Percentiles rank a stretch among this genome's conserved stretches.
Evolutionary conservation across 306 rosid species (phyloP).

Genomic region (Abrus pulchellus): DNA sequence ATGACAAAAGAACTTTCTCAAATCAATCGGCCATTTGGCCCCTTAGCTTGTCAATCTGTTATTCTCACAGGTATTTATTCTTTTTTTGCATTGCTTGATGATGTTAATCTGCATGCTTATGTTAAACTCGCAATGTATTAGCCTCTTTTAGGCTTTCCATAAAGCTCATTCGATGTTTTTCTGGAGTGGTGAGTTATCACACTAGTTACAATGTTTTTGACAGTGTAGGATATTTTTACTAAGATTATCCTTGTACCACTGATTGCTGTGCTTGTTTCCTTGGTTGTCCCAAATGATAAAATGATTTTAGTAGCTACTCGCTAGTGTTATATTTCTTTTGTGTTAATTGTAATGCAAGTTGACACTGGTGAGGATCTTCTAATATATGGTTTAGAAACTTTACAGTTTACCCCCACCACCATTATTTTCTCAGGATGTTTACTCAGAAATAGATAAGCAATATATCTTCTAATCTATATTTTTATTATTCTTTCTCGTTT

Average conservation of each 20-base stretch:
- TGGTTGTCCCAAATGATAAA: conserved; percentile 26
- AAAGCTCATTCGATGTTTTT: conserved; percentile 3
- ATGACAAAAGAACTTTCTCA: no score
- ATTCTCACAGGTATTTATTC: conserved; percentile 19
- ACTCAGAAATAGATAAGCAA: conserved; percentile 3
- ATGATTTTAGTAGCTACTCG: neutral
- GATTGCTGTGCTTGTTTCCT: conserved; percentile 17
- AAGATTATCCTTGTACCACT: conserved; percentile 7
- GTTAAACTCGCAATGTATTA: conserved; percentile 8
- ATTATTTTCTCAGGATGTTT: conserved; percentile 33
- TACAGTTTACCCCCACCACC: neutral
- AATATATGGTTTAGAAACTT: neutral
- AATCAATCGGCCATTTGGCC: no score
- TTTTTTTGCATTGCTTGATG: conserved; percentile 24
- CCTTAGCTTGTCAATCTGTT: neutral
- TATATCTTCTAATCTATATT: neutral
- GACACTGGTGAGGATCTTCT: conserved; percentile 13
- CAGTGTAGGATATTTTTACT: conserved; percentile 7
- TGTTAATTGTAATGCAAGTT: conserved; percentile 13
- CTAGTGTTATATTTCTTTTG: conserved; percentile 26
- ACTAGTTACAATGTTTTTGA: conserved; percentile 7
- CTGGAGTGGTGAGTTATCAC: conserved; percentile 32
- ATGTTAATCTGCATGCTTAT: neutral
- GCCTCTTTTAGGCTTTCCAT: conserved; percentile 18
- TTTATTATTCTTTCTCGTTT: neutral